phyloP scores from a whole-genome alignment of 495 filamentous ascomycete species.

The Wilcoxina mikolae region DNA sequence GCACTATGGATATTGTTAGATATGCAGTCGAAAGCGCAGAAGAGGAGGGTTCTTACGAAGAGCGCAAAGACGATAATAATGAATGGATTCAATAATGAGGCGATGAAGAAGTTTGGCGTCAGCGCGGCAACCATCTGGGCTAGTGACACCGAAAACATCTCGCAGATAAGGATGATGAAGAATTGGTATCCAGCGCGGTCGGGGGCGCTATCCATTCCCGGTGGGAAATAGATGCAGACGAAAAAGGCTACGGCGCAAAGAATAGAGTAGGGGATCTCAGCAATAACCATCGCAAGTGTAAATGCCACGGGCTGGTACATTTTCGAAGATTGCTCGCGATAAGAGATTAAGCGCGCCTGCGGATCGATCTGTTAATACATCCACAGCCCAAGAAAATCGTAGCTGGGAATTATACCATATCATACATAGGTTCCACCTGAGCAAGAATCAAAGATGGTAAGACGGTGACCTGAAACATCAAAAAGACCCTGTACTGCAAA shows the following conservation, averaged over 20 bases:
- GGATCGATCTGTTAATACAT: conserved; percentile 64
- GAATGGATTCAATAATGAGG: conserved; percentile 59
- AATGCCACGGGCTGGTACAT: conserved; percentile 65
- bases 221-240: conserved; percentile 60
- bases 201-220: conserved; percentile 41
- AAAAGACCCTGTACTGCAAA: conserved; percentile 66
- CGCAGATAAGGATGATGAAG: conserved; percentile 59
- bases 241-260: conserved; percentile 62
- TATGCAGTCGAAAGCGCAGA: too few relatives aligned
- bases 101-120: conserved; percentile 56
- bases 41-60: conserved; percentile 46
- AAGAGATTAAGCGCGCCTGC: conserved; percentile 48
- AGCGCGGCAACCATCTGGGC: conserved; percentile 54
- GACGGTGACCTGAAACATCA: conserved; percentile 69
- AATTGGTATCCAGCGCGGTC: conserved; percentile 60
- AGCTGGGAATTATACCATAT: conserved; percentile 37
- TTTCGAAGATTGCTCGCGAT: conserved; percentile 63
- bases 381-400: conserved; percentile 64
- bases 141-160: conserved; percentile 55
- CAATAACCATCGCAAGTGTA: conserved; percentile 51
- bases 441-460: conserved; percentile 61
- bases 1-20: too few relatives aligned
- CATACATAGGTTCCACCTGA: conserved; percentile 64
- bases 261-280: conserved; percentile 62
- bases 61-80: conserved; percentile 64